These are phyloP conservation scores for Dendrobium nobile DNA, from an alignment of 106 monocot species.

Conservation along the genomic window DNA sequence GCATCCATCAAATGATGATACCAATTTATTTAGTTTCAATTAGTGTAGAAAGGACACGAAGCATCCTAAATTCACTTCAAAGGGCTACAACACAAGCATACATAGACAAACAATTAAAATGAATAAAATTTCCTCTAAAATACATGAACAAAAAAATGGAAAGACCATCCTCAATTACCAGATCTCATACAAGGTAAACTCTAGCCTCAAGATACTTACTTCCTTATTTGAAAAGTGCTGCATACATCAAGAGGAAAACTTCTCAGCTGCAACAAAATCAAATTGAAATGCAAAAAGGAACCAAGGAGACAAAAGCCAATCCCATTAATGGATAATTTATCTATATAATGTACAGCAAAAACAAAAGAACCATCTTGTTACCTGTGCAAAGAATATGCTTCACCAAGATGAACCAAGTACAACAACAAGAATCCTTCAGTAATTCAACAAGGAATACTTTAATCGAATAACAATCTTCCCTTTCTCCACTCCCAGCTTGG, in stretches of 20 bases:
- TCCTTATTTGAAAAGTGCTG: slow-evolving; percentile 1
- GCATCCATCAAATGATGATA: too few species aligned
- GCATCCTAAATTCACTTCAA: too few species aligned
- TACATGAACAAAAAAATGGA: too few species aligned
- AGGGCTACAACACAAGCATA: too few species aligned
- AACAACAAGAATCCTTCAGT: slow-evolving; percentile 26
- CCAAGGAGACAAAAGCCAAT: not conserved
- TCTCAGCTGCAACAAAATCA: not conserved
- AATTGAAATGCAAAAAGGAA: not conserved
- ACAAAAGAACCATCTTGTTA: slow-evolving; percentile 19
- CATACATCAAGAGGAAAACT: not conserved
- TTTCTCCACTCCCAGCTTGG: slow-evolving; percentile 86
- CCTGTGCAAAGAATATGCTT: slow-evolving; percentile 11
- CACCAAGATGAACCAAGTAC: not conserved
- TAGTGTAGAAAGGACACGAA: too few species aligned
- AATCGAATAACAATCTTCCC: slow-evolving; percentile 77
- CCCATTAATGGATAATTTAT: not conserved
- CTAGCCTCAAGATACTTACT: not conserved
- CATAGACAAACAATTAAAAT: too few species aligned
- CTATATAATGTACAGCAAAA: slow-evolving; percentile 29
- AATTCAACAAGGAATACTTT: slow-evolving; percentile 91
- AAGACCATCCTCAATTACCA: too few species aligned
- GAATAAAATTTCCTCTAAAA: too few species aligned
- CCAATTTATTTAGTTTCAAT: too few species aligned
- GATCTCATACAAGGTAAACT: not conserved